Conservation (phyloP, 768 basidiomycete genomes). For the Pleurotus pulmonarius region DNA sequence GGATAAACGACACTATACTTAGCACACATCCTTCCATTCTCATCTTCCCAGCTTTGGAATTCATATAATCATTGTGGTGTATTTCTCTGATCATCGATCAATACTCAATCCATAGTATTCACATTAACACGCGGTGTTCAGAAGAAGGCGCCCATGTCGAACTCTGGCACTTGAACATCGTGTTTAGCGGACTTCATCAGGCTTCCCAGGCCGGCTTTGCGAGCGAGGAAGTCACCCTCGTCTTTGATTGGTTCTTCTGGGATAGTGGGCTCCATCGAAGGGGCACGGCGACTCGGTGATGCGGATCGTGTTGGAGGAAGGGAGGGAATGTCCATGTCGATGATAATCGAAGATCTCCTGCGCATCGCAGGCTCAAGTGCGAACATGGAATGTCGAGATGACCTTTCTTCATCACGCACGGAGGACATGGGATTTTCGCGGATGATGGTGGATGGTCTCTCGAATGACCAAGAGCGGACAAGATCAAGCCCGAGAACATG, state of each 20-base stretch:
- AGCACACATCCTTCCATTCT: slow-evolving; percentile 5
- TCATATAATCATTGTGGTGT: slow-evolving; percentile 12
- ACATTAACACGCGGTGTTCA: slow-evolving; percentile 22
- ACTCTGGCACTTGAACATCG: slow-evolving; percentile 82
- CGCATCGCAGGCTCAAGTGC: slow-evolving; percentile 50
- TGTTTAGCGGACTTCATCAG: slow-evolving; percentile 91
- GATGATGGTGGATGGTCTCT: slow-evolving; percentile 55
- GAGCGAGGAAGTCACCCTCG: slow-evolving; percentile 56
- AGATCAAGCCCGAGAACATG: slow-evolving; percentile 90
- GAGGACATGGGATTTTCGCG: slow-evolving; percentile 22
- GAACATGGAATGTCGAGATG: slow-evolving; percentile 45
- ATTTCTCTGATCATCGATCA: slow-evolving; percentile 9
- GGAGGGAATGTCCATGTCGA: slow-evolving; percentile 82
- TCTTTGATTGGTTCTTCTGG: slow-evolving; percentile 31
- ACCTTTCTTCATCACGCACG: slow-evolving; percentile 26
- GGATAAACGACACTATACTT: slow-evolving; percentile 23
- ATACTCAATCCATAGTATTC: neutral
- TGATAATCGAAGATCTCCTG: slow-evolving; percentile 72
- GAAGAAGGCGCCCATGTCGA: slow-evolving; percentile 80
- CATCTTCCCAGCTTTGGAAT: slow-evolving; percentile 10
- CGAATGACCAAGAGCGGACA: slow-evolving; percentile 89
- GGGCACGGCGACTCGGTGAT: slow-evolving; percentile 38
- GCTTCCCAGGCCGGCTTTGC: slow-evolving; percentile 74
- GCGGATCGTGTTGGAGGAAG: slow-evolving; percentile 52
- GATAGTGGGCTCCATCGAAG: slow-evolving; percentile 24